A percentile compares a stretch with the other conserved stretches of the same genome.
Evolutionary conservation across 371 early-diverging fungal species (phyloP).

Genomic region (Lichtheimia ornata): DNA sequence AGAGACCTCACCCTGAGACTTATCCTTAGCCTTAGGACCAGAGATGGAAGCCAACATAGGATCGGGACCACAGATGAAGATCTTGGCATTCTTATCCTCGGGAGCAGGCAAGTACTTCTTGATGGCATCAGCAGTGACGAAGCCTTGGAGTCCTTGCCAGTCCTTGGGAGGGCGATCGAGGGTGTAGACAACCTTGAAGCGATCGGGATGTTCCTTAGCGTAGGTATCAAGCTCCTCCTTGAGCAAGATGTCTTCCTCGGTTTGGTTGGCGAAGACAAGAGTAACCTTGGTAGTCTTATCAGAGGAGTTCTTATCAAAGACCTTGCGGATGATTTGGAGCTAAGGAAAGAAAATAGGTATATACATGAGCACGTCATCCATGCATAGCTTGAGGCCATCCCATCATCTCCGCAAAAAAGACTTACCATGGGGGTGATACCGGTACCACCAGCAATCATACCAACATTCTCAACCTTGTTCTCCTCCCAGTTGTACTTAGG

Average conservation of each 20-base stretch:
- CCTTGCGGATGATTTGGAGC: constrained; percentile 71
- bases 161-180: constrained; percentile 71
- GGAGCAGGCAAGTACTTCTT: constrained; percentile 67
- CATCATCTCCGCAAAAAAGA: not conserved
- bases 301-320: constrained; percentile 63
- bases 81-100: constrained; percentile 53
- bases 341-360: not conserved
- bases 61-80: constrained; percentile 88
- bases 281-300: constrained; percentile 82
- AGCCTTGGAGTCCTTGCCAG: constrained; percentile 75
- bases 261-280: constrained; percentile 86
- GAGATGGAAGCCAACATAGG: constrained; percentile 78
- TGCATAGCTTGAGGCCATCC: not conserved
- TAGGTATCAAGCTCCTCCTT: constrained; percentile 76
- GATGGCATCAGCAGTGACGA: constrained; percentile 68
- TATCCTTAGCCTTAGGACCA: constrained; percentile 84
- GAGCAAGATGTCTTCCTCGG: constrained; percentile 86
- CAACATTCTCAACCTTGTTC: constrained; percentile 77
- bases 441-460: constrained; percentile 89
- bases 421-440: constrained; percentile 91
- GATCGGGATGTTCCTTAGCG: constrained; percentile 72
- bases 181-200: constrained; percentile 78
- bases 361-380: not conserved
- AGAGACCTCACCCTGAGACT: constrained; percentile 81
- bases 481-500: constrained; percentile 79